phyloP scores from a whole-genome alignment of 768 basidiomycete species.

The Termitomyces sp. region DNA sequence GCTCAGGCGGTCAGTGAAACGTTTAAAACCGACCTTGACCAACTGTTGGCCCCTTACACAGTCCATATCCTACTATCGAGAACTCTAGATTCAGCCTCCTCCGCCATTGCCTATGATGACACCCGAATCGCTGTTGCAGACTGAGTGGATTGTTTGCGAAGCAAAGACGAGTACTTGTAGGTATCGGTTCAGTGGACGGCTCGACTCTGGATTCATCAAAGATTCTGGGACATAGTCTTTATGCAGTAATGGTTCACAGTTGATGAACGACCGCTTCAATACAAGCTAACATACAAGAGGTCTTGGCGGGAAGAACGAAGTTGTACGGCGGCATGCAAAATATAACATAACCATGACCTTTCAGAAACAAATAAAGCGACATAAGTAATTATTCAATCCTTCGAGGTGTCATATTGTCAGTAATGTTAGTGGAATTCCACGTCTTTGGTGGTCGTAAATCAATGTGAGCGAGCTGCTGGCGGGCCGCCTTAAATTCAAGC shows the following conservation, averaged over 20 bases:
- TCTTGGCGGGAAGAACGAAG: conserved; percentile 7
- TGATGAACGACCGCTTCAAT: conserved; percentile 8
- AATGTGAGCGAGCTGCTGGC: conserved; percentile 70
- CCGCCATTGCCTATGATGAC: not conserved
- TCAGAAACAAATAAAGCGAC: not conserved
- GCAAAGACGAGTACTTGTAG: not conserved
- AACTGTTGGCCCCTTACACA: conserved; percentile 2
- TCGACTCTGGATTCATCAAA: not conserved
- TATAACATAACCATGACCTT: conserved; percentile 2
- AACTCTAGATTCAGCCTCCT: not conserved
- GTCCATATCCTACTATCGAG: conserved; percentile 4
- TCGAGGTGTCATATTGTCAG: conserved; percentile 21
- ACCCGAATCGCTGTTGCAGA: not conserved
- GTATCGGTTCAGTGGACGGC: not conserved
- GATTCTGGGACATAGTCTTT: not conserved
- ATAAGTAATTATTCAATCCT: conserved; percentile 7
- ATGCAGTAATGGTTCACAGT: conserved; percentile 5
- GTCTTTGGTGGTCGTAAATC: conserved; percentile 73
- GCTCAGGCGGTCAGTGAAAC: conserved; percentile 1
- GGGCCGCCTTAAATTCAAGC: conserved; percentile 74
- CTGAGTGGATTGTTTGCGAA: not conserved
- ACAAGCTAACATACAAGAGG: conserved; percentile 4
- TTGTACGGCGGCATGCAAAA: conserved; percentile 4
- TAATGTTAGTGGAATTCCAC: conserved; percentile 57
- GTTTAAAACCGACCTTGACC: conserved; percentile 6